Evolutionary conservation across 495 filamentous ascomycete species (phyloP), one percentile per base, ranked within the genome.

Genomic region (Lichina pygmaea): DNA sequence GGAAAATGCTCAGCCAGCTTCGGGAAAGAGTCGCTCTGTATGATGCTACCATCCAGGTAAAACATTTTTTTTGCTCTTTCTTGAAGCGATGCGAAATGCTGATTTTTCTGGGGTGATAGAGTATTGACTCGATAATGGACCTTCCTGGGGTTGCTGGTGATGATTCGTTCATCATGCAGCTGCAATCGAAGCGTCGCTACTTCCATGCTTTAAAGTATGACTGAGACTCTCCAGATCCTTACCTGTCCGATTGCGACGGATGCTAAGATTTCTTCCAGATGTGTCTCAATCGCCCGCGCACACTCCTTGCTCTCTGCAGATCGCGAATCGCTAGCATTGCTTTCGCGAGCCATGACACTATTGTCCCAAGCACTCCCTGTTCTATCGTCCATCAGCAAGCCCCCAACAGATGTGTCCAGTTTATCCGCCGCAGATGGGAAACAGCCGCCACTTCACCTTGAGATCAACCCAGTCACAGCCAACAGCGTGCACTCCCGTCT

Each of bases 111-210:
- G 0, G 30, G n/a, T 6, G 33, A 12, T 62, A 83, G 60, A 93
- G 81, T 59, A 61, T 99, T 47, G 82, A 95, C 44, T 84, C 86
- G 16, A 73, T 93, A 51, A 79, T 80, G 50, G 81, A 89, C 46
- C 66, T 99, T 9, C 78, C 85, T 0, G 91, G 91, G 56, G 77
- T 93, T 24, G 85, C 80, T n/a, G 77, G 81, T 17, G 91, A 99
- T 54, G 67, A 75, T 39, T 60, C 60, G 12, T 78, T 99, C 50
- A 62, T 83, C 4, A 60, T 66, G 11, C 81, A 89, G 53, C 62
- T 99, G 2, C 72, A 81, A 43, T 72, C 73, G 3, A 86, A 86
- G 52, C 67, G 71, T 36, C 62, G 67, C 40, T 94, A 93, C 59
- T 99, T 95, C 64, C 71, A 75, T 48, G 80, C 91, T 15, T 68